A percentile compares a stretch with the other conserved stretches of the same genome.
Conservation (phyloP, 2,329 filamentous ascomycete species). For the Trichoderma afroharzianum region DNA sequence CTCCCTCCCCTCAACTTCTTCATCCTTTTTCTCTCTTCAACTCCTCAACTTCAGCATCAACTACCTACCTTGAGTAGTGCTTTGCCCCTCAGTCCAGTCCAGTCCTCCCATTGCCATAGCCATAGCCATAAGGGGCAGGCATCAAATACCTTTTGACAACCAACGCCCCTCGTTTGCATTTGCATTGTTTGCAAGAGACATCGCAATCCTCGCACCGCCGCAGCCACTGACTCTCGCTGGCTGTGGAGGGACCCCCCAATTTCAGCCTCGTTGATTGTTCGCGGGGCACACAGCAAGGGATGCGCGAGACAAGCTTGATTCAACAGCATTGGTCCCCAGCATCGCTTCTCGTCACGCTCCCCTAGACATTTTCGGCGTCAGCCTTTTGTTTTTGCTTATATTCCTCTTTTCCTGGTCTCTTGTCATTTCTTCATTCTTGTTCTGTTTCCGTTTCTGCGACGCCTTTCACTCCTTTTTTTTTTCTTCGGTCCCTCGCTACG, state of each 20-base stretch:
- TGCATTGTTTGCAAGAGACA: neutral
- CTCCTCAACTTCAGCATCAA: neutral
- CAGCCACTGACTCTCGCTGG: conserved; percentile 1
- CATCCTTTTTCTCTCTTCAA: neutral
- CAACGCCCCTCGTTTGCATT: neutral
- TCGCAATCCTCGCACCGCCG: neutral
- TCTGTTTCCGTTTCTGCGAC: neutral
- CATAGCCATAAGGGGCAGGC: neutral
- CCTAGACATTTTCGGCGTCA: neutral
- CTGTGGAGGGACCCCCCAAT: conserved; percentile 7
- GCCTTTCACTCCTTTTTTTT: neutral
- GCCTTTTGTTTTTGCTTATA: neutral
- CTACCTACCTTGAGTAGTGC: neutral
- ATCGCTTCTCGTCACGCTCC: conserved; percentile 6
- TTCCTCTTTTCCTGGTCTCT: neutral
- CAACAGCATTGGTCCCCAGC: neutral
- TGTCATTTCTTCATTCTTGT: neutral
- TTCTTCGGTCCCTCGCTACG: neutral
- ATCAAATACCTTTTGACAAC: neutral
- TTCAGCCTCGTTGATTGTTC: conserved; percentile 14
- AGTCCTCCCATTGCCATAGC: no score
- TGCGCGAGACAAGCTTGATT: conserved; percentile 9
- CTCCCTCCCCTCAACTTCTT: neutral
- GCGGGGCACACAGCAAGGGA: conserved; percentile 14
- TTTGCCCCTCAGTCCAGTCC: neutral